Evolutionary conservation across 805 yeast species (phyloP).

Genomic region (Wickerhamomyces silvicola): DNA sequence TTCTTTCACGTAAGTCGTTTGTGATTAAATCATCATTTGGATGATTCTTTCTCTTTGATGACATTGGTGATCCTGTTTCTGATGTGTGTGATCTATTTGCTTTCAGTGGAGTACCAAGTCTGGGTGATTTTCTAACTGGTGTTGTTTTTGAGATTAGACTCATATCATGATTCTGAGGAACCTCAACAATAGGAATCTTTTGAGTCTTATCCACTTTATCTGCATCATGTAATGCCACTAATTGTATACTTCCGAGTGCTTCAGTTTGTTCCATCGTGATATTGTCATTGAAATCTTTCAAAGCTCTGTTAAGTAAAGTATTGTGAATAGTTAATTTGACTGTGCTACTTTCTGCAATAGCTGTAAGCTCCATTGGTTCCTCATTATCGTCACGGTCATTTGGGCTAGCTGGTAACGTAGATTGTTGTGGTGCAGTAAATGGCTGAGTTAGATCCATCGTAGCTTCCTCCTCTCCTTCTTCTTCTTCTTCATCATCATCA

Average conservation of each 20-base stretch:
- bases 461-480: conserved; percentile 9
- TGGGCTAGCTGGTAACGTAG: not conserved
- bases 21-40: conserved; percentile 6
- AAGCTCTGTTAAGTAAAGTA: conserved; percentile 13
- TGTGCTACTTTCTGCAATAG: conserved; percentile 5
- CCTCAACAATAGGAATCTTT: not conserved
- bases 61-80: conserved; percentile 24
- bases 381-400: conserved; percentile 3
- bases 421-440: conserved; percentile 3
- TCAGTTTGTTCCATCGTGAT: conserved; percentile 16
- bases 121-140: not conserved
- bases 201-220: conserved; percentile 11
- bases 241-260: conserved; percentile 5
- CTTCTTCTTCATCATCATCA: conserved; percentile 14
- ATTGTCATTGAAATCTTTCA: conserved; percentile 3
- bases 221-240: not conserved
- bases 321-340: conserved; percentile 16
- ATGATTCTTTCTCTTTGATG: conserved; percentile 15
- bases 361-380: conserved; percentile 19
- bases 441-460: conserved; percentile 23
- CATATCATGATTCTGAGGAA: not conserved
- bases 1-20: conserved; percentile 14
- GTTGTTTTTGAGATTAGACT: no score
- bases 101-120: conserved; percentile 17
- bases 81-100: conserved; percentile 23